A percentile compares a stretch with the other conserved stretches of the same genome.
Conservation (phyloP, 495 filamentous ascomycete genomes). For the Neurospora sp. region DNA sequence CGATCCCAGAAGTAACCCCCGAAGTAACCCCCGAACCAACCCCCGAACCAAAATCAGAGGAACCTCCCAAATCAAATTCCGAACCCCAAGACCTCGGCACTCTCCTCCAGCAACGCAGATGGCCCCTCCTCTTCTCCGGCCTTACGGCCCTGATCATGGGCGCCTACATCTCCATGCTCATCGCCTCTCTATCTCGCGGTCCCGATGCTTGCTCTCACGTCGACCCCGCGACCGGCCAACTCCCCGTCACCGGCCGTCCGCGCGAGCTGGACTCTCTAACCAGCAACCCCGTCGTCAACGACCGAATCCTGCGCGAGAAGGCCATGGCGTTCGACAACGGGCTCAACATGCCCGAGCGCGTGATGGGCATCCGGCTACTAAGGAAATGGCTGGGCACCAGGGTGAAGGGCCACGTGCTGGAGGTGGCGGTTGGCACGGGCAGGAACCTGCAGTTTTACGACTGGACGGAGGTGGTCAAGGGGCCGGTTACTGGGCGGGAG, state of each 20-base stretch:
- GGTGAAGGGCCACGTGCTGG: slow-evolving; percentile 73
- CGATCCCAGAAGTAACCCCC: background rate
- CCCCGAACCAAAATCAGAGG: background rate
- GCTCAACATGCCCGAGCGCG: slow-evolving; percentile 50
- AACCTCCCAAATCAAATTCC: background rate
- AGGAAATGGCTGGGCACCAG: slow-evolving; percentile 49
- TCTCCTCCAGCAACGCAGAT: slow-evolving; percentile 11
- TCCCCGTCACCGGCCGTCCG: slow-evolving; percentile 9
- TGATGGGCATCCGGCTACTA: slow-evolving; percentile 52
- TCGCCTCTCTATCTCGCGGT: slow-evolving; percentile 16
- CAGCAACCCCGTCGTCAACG: slow-evolving; percentile 1
- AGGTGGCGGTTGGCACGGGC: slow-evolving; percentile 86
- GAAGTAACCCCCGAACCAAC: background rate
- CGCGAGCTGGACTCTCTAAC: slow-evolving; percentile 1
- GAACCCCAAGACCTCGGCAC: slow-evolving; percentile 9
- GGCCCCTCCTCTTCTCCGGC: slow-evolving; percentile 18
- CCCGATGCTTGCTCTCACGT: background rate
- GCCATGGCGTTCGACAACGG: slow-evolving; percentile 21
- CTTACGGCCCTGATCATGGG: slow-evolving; percentile 13
- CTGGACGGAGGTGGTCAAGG: slow-evolving; percentile 25
- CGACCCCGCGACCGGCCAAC: background rate
- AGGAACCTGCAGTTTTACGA: slow-evolving; percentile 71
- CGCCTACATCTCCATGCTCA: slow-evolving; percentile 23
- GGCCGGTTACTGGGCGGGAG: background rate
- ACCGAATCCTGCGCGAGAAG: slow-evolving; percentile 6